Base-by-base conservation (phyloP, 305 asterid genomes). In the Fraxinus xanthoxyloides region DNA sequence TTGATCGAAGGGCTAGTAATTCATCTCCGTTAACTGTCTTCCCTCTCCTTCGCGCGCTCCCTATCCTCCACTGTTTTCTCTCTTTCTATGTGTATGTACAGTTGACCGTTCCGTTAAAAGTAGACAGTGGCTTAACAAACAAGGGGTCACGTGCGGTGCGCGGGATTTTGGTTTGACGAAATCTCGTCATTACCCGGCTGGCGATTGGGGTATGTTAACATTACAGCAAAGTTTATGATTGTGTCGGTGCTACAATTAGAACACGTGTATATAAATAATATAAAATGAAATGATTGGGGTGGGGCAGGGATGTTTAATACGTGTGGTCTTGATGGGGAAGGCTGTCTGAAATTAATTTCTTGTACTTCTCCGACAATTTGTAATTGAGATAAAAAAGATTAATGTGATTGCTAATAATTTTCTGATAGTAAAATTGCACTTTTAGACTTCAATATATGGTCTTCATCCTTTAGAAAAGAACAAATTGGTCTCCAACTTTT, bases 1-100 rank as follows among this genome's bases (percentile, higher is more conserved):
- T 80, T 30, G 80, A 86, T 83, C 82, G 74, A 61, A 79, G 70
- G 89, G 90, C 81, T 84, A 81, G 7, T 31, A 35, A 81, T 79
- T 31, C 82, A 28, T 67, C 73, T 38, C 78, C 43, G 77, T 78
- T 77, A 85, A 80, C 91, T 61, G 87, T 32, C 67, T 79, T 56
- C 86, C 91, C 59, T 81, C 84, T 65, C 48, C 81, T 81, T 79
- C 88, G 75, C 81, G 5, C 70, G 43, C 35, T 56, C 48, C 30
- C 67, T 40, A 2, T 8, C 36, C 23, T 17, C 3, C 6, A 13
- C n/a, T 26, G 72, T 23, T 72, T 26, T 75, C 75, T 80, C 75
- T 84, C 72, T 77, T 3, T 1, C 46, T 30, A 5, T 31, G 15
- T 70, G 67, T 26, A 28, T 36, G 46, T 7, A 28, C n/a, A 34